Base-by-base conservation (phyloP, 768 basidiomycete species). In the Phylloporus scabripes region DNA sequence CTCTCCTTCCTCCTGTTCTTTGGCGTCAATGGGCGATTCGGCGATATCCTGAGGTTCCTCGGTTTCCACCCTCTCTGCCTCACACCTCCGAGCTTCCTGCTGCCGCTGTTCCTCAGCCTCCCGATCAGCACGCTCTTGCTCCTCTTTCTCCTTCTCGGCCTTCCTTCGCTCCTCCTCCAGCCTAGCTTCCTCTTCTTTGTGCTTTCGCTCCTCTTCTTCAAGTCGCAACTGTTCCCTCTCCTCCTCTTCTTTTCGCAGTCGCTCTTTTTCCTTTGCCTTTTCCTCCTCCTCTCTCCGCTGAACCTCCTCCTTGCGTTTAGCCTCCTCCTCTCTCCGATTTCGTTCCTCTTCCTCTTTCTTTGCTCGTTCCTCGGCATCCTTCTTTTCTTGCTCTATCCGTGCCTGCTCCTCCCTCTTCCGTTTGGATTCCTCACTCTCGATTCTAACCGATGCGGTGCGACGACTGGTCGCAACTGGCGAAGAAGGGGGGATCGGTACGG, bases 351-450 rank as follows among this genome's bases (percentile, higher is more conserved):
- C 62, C 31, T 68, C 65, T 48, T 59, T 66, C 61, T 69, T 69
- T 38, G 64, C 61, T 18, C 65, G 69, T 42, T 69, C 66, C 57
- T 70, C 66, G 7, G 60, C 64, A 5, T 73, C 69, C 59, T 65
- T 70, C 60, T 72, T 69, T 45, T 70, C 65, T 46, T 68, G 60
- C 52, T 70, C 66, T 56, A 67, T 58, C 43, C 72, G 66, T 57
- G 76, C 75, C 49, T 73, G 71, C 18, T 72, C 74, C 48, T 54
- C 76, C 10, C 75, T 67, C 64, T 72, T 74, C 57, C 69, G 67
- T 59, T 79, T 79, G 23, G 78, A 75, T 45, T 80, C 76, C 60
- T 74, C 74, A 14, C 71, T 81, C 71, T 90, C 86, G 53, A 90
- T 77, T 52, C 86, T 77, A 26, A 90, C 71, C 8, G 67, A 62